Percentiles rank a stretch among this genome's conserved stretches.
Conservation (phyloP, 305 asterid genomes). For the Solanum hybrid region DNA sequence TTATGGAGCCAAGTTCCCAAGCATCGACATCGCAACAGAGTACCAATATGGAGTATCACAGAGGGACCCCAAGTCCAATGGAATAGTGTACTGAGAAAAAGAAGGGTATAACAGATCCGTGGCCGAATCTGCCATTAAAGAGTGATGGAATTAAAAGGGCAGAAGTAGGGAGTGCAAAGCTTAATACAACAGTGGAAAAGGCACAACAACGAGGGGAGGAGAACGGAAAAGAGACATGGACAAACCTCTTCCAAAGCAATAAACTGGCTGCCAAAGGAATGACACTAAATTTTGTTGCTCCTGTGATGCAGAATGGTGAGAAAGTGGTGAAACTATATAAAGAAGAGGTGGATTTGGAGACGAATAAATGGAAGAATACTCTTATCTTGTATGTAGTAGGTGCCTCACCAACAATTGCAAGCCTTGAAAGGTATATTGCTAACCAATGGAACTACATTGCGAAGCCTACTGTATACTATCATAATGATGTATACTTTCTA, state of each 20-base stretch:
- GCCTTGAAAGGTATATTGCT: not conserved
- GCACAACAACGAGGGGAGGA: not conserved
- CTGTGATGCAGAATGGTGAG: not conserved
- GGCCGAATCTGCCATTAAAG: not conserved
- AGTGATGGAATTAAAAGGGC: not conserved
- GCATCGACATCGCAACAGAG: not conserved
- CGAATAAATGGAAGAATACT: not conserved
- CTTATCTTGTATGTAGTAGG: not conserved
- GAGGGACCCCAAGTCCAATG: not conserved
- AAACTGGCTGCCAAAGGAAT: not conserved
- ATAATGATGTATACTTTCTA: no score
- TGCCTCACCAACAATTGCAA: not conserved
- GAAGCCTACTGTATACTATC: no score
- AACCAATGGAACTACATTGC: no score
- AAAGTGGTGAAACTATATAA: not conserved
- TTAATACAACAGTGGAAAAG: not conserved
- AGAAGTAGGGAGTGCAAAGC: not conserved
- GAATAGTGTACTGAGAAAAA: not conserved
- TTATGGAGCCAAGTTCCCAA: not conserved
- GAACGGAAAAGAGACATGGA: not conserved
- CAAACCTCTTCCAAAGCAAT: not conserved
- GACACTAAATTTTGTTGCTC: not conserved
- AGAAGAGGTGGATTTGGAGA: not conserved
- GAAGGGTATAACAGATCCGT: no score
- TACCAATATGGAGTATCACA: not conserved